Percentiles rank a stretch among this genome's conserved stretches.
Evolutionary conservation across 768 basidiomycete species (phyloP).

Genomic region (Dendrothele bispora): DNA sequence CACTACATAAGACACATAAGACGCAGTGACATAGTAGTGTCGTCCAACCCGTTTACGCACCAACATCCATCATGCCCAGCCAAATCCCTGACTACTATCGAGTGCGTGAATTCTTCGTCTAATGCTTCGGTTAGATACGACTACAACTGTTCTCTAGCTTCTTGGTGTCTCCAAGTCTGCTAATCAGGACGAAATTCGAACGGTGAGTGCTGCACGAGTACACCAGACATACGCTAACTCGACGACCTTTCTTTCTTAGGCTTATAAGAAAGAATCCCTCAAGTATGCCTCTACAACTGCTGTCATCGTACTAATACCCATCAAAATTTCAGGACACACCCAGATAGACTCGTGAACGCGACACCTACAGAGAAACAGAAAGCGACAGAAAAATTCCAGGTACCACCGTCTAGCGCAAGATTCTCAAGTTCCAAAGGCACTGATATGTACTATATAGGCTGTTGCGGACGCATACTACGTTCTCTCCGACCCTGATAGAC

Average conservation of each 20-base stretch:
- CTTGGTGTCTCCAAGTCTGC: constrained; percentile 59
- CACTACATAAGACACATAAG: too few relatives aligned
- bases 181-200: constrained; percentile 66
- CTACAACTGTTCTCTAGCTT: too few relatives aligned
- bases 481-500: constrained; percentile 74
- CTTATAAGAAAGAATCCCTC: constrained; percentile 79
- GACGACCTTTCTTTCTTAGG: too few relatives aligned
- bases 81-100: too few relatives aligned
- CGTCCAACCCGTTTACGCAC: too few relatives aligned
- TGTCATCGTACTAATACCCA: constrained; percentile 13
- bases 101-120: too few relatives aligned
- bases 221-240: too few relatives aligned
- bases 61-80: too few relatives aligned
- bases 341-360: constrained; percentile 76
- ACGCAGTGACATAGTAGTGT: too few relatives aligned
- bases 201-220: too few relatives aligned
- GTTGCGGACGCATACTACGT: constrained; percentile 96
- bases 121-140: too few relatives aligned
- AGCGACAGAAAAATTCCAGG: constrained; percentile 88
- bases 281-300: constrained; percentile 37
- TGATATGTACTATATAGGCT: constrained; percentile 3
- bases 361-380: constrained; percentile 65
- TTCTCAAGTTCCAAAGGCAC: not conserved
- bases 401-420: constrained; percentile 19
- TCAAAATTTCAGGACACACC: constrained; percentile 67